Base-by-base conservation (phyloP, 768 basidiomycete species). In the Tubosaeta sp. region DNA sequence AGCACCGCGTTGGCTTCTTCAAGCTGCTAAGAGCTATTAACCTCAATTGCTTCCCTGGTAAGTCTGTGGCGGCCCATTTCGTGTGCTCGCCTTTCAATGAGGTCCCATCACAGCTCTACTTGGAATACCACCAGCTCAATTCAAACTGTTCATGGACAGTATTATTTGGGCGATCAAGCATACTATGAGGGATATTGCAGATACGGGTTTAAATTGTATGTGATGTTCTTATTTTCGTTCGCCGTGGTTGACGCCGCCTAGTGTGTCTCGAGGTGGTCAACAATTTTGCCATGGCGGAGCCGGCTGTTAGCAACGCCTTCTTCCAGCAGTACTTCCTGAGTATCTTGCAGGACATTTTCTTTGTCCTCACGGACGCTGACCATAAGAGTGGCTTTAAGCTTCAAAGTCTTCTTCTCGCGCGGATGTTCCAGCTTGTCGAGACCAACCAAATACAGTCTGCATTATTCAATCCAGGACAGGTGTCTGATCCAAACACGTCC, bases 101-200 rank as follows among this genome's bases (percentile, higher is more conserved):
- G 14, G 14, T 30, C 13, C 18, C 5, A 1, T 36, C 21, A 41
- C 30, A 64, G 94, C 94, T 6, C 73, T 97, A 41, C 79, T 95
- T 50, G 82, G 81, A 22, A 79, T 96, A 53, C 91, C 93, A n/a
- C 87, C 93, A 10, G 71, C 78, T 41, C 91, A 96, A 71, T 97
- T 98, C 80, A 97, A 96, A 73, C 74, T 98, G 52, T 89, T 96
- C 69, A 97, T 96, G 84, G 95, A 98, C 69, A 94, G 92, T 53
- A 89, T 97, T 57, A 87, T 95, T 46, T 99, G 96, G 95, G 95
- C 94, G n/a, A 95, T 97, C 76, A 99, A 99, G 70, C 96, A 99
- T 73, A 97, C 92, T 14, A 94, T 96, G 92, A 83, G 95, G 48
- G 95, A 98, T 69, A 96, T 99, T 55, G 91, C 93, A 5, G 95